These are phyloP conservation scores for Cladochytrium replicatum DNA, from an alignment of 192 early-diverging fungal species.

Conservation along the genomic window DNA sequence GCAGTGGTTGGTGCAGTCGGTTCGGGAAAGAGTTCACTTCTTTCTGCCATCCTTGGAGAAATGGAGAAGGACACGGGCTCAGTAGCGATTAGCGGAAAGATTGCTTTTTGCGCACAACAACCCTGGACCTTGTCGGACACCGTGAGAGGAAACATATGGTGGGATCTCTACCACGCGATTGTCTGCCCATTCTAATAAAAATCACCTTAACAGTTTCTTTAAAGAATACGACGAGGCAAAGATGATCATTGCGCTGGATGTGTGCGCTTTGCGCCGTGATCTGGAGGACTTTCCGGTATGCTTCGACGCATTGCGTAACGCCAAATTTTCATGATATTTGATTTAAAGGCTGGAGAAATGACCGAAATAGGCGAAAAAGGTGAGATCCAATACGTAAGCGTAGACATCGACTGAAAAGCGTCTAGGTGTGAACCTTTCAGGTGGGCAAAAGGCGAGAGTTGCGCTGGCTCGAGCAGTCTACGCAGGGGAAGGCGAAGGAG, in stretches of 20 bases:
- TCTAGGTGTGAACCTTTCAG: slow-evolving; percentile 80
- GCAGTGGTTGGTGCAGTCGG: slow-evolving; percentile 62
- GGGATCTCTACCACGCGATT: too few relatives aligned
- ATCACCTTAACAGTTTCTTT: too few relatives aligned
- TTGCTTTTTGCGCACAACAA: slow-evolving; percentile 59
- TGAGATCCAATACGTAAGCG: too few relatives aligned
- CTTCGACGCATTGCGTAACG: too few relatives aligned
- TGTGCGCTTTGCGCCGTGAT: not conserved
- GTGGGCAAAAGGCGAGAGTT: slow-evolving; percentile 77
- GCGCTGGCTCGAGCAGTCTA: slow-evolving; percentile 36
- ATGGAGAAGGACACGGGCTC: slow-evolving; percentile 42
- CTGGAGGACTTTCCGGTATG: too few relatives aligned
- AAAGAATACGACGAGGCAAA: too few relatives aligned
- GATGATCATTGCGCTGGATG: not conserved
- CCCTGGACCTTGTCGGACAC: slow-evolving; percentile 53
- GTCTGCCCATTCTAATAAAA: too few relatives aligned
- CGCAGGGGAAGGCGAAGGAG: too few relatives aligned
- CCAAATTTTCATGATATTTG: too few relatives aligned
- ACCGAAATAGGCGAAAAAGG: slow-evolving; percentile 53
- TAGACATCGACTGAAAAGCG: too few relatives aligned
- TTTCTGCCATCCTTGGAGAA: slow-evolving; percentile 64
- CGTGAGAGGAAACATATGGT: slow-evolving; percentile 31
- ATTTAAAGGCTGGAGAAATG: not conserved
- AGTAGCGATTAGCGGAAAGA: slow-evolving; percentile 39
- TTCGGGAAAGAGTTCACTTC: slow-evolving; percentile 61